These are phyloP conservation scores for Zea luxurians DNA, from an alignment of 176 grass and related monocot species.

Conservation along the genomic window DNA sequence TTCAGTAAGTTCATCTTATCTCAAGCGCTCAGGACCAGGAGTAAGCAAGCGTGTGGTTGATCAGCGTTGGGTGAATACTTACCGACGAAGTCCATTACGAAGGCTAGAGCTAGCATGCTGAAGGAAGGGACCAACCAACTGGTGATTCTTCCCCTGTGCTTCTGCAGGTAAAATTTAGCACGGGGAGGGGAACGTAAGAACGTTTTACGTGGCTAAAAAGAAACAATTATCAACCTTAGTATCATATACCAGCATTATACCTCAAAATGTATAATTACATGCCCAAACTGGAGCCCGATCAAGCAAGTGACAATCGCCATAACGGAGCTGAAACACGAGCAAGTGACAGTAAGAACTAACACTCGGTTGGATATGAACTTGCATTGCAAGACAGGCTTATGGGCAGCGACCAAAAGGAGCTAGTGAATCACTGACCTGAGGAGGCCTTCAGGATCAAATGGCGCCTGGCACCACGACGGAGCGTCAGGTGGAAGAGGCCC, in stretches of 20 bases:
- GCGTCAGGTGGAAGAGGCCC: conserved; percentile 60
- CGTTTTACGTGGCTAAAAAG: not conserved
- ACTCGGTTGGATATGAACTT: not conserved
- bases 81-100: conserved; percentile 66
- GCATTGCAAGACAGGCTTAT: conserved; percentile 13
- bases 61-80: conserved; percentile 16
- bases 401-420: not conserved
- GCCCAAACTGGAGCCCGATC: conserved; percentile 80
- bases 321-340: conserved; percentile 48
- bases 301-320: conserved; percentile 82
- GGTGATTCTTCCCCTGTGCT: conserved; percentile 55
- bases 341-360: not conserved
- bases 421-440: conserved; percentile 50
- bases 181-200: not conserved
- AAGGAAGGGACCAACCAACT: conserved; percentile 78
- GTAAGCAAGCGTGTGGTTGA: not conserved
- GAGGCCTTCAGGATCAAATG: conserved; percentile 95
- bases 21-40: not conserved
- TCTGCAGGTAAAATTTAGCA: conserved; percentile 40
- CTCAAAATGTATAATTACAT: conserved; percentile 68
- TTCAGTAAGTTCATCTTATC: not conserved
- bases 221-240: not conserved
- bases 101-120: conserved; percentile 55
- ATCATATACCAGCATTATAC: conserved; percentile 25
- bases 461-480: conserved; percentile 93